Evolutionary conservation across 2,329 filamentous ascomycete genomes (phyloP), one percentile per base, ranked within the genome.

Genomic region (Curvularia lunata): DNA sequence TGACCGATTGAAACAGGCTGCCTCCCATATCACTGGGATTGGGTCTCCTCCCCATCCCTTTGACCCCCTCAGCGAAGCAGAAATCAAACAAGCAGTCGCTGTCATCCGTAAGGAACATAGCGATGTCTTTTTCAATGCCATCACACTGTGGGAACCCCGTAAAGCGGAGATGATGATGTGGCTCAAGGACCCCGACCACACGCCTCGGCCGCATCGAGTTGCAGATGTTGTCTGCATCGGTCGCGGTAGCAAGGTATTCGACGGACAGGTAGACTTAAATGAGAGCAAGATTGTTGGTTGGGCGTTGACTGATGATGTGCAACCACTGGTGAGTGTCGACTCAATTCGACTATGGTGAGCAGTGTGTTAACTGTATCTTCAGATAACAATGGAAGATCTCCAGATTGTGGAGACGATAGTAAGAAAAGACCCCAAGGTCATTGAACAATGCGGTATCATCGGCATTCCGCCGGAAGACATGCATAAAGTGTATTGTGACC

Each of bases 401-500:
- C 86, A 92, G 68, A 83, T 86, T 54, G 92, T 96, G 1, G 93
- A 97, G 78, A 82, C 85, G 55, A 79, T 93, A 45, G 86, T 87
- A 58, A 86, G 92, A 64, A 88, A 87, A 67, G 91, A 97, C 72
- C 86, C 91, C 13, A 90, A 89, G 69, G 92, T 97, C 59, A 95
- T 97, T 65, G 91, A 97, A 77, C 92, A 97, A 77, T 97, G 93
- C 71, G 85, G 85, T 6, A 85, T 97, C 58, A 85, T 92, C 58
- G 93, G 93, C 1, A 91, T 97, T 59, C 86, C 91, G 12, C 84
- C 83, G 55, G 84, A 90, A 65, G 91, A 96, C 59, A 97, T 97
- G 93, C 82, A 95, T 82, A 97, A 97, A 79, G 91, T 97, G 47
- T 97, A 96, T 81, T 96, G 92, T 77, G 93, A 97, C 74, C 92